These are phyloP conservation scores for Ziziphus jujuba DNA, from an alignment of 306 rosid species.

Conservation along the genomic window DNA sequence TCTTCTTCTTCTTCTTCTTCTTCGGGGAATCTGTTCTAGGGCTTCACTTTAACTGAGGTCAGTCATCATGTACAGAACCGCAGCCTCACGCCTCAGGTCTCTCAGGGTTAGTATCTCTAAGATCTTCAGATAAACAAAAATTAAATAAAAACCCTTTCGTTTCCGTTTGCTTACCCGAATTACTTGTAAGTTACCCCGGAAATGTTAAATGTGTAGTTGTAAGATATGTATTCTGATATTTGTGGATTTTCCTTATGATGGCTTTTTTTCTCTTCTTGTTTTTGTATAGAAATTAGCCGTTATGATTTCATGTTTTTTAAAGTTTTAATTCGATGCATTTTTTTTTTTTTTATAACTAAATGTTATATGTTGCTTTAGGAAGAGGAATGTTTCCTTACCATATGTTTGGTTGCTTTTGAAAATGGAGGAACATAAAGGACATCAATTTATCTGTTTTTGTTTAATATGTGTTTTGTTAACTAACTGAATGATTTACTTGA, in stretches of 20 bases:
- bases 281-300: not conserved
- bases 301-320: not conserved
- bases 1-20: not conserved
- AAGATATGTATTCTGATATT: slow-evolving; percentile 19
- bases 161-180: not conserved
- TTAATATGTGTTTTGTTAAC: not conserved
- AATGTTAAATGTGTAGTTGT: not conserved
- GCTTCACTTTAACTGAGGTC: slow-evolving; percentile 20
- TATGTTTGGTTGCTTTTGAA: slow-evolving; percentile 17
- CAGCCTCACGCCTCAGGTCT: slow-evolving; percentile 62
- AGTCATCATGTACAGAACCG: slow-evolving; percentile 60
- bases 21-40: slow-evolving; percentile 20
- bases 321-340: too few relatives aligned
- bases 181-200: not conserved
- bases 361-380: not conserved
- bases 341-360: not conserved
- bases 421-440: slow-evolving; percentile 15
- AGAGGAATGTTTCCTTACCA: not conserved
- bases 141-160: slow-evolving; percentile 1
- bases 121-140: not conserved
- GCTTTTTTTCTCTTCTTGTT: not conserved
- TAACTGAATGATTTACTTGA: not conserved
- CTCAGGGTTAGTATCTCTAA: slow-evolving; percentile 60
- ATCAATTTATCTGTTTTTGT: slow-evolving; percentile 9
- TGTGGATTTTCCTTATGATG: not conserved